Conservation (phyloP, 2,329 filamentous ascomycete genomes). For the Pseudocercospora vitis region DNA sequence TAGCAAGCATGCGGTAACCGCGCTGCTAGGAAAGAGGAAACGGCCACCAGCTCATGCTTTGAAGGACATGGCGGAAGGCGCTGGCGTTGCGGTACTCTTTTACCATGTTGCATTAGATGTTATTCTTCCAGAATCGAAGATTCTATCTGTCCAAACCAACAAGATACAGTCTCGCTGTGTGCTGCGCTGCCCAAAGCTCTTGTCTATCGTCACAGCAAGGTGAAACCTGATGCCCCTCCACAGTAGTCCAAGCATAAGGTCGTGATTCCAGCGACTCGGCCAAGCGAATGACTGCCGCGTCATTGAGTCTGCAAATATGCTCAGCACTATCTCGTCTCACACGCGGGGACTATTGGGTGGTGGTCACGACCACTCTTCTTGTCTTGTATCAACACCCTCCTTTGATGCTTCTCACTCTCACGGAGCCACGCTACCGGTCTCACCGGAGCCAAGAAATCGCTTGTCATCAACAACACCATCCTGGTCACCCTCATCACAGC, state of each 20-base stretch:
- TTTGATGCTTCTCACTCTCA: too few species aligned
- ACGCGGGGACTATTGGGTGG: too few species aligned
- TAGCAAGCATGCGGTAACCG: constrained; percentile 15
- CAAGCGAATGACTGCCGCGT: too few species aligned
- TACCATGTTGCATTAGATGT: constrained; percentile 9
- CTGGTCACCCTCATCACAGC: neutral
- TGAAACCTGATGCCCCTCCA: too few species aligned
- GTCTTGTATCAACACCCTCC: too few species aligned
- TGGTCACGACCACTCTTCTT: too few species aligned
- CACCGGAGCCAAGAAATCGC: neutral
- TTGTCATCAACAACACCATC: neutral
- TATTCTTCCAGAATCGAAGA: constrained; percentile 7
- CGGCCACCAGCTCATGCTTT: constrained; percentile 6
- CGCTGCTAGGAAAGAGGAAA: constrained; percentile 5
- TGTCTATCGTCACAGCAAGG: too few species aligned
- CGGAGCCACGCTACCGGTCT: too few species aligned
- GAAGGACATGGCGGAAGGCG: neutral
- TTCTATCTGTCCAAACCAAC: neutral
- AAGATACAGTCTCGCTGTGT: neutral
- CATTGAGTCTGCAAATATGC: too few species aligned
- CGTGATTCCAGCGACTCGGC: too few species aligned
- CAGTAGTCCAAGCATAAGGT: too few species aligned
- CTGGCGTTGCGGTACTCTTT: constrained; percentile 9
- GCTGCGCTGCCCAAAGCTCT: neutral
- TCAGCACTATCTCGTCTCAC: too few species aligned